A percentile compares a stretch with the other conserved stretches of the same genome.
Conservation (phyloP, 2,329 filamentous ascomycete genomes). For the Nemania sp. region DNA sequence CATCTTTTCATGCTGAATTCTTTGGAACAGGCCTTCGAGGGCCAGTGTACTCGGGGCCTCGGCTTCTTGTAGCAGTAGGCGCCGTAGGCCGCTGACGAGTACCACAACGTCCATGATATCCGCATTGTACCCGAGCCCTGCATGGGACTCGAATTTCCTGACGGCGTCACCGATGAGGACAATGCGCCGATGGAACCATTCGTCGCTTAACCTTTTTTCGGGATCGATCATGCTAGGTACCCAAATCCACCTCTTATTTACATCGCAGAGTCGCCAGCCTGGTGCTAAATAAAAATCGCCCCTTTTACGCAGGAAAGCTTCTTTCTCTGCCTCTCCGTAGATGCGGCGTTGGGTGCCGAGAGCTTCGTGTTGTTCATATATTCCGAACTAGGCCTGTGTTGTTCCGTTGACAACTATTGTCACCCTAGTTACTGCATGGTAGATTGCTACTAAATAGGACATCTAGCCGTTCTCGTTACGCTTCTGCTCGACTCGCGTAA, state of each 20-base stretch:
- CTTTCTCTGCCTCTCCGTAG: too few relatives aligned
- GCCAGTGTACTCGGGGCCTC: slow-evolving; percentile 22
- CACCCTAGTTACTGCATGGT: too few relatives aligned
- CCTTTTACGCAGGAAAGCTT: too few relatives aligned
- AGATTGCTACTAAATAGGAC: too few relatives aligned
- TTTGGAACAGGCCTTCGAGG: slow-evolving; percentile 27
- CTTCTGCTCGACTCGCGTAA: too few relatives aligned
- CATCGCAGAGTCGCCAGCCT: slow-evolving; percentile 33
- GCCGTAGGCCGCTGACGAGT: slow-evolving; percentile 35
- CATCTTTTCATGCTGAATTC: slow-evolving; percentile 30
- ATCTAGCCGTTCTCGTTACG: too few relatives aligned
- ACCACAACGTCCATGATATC: slow-evolving; percentile 37
- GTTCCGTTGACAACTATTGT: too few relatives aligned
- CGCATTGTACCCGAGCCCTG: slow-evolving; percentile 41
- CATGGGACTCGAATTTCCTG: slow-evolving; percentile 43
- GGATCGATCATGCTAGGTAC: slow-evolving; percentile 36
- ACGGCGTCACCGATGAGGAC: slow-evolving; percentile 43
- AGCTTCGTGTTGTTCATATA: too few relatives aligned
- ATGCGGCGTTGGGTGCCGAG: too few relatives aligned
- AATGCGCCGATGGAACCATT: slow-evolving; percentile 39
- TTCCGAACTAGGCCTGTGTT: too few relatives aligned
- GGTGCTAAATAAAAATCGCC: slow-evolving; percentile 36
- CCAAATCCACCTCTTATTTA: slow-evolving; percentile 28
- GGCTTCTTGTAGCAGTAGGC: slow-evolving; percentile 22
- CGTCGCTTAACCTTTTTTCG: slow-evolving; percentile 41